These are phyloP conservation scores for Xylariaceae sp. DNA, from an alignment of 2,329 filamentous ascomycete species.

Conservation along the genomic window DNA sequence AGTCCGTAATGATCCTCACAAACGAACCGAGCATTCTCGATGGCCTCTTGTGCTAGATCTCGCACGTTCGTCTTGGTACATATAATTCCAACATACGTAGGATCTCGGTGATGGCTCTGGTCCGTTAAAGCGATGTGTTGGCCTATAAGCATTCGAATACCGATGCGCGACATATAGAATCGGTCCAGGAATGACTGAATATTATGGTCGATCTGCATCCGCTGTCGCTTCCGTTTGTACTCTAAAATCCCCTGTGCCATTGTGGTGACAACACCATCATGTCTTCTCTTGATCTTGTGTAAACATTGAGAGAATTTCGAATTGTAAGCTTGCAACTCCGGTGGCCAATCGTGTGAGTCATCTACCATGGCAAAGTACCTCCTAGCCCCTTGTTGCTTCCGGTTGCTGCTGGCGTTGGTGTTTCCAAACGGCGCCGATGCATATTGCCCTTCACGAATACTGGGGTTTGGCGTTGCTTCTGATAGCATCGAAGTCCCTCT, in stretches of 20 bases:
- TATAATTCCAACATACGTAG: constrained; percentile 96
- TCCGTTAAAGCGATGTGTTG: constrained; percentile 97
- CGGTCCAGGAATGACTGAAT: constrained; percentile 97
- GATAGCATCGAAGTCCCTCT: constrained; percentile 64
- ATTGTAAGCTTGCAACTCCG: constrained; percentile 92
- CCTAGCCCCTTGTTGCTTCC: constrained; percentile 52
- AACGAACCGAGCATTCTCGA: constrained; percentile 98
- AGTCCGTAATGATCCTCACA: constrained; percentile 98
- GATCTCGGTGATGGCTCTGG: constrained; percentile 82
- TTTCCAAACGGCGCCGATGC: constrained; percentile 49
- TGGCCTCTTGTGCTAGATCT: constrained; percentile 92
- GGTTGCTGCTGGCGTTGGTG: constrained; percentile 39
- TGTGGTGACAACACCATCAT: constrained; percentile 96
- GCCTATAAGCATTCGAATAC: constrained; percentile 97
- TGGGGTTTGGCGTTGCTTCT: constrained; percentile 85
- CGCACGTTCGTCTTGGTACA: constrained; percentile 97
- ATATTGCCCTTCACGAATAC: constrained; percentile 80
- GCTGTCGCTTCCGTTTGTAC: constrained; percentile 93
- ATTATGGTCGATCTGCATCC: constrained; percentile 96
- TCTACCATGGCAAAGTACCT: constrained; percentile 92
- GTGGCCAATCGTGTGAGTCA: constrained; percentile 84
- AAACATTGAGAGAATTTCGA: constrained; percentile 82
- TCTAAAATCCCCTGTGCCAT: constrained; percentile 97
- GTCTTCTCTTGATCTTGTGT: constrained; percentile 89
- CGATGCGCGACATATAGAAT: constrained; percentile 99